Percentiles rank a stretch among this genome's conserved stretches.
Conservation (phyloP, 768 basidiomycete species). For the Psilocybe cyanescens region DNA sequence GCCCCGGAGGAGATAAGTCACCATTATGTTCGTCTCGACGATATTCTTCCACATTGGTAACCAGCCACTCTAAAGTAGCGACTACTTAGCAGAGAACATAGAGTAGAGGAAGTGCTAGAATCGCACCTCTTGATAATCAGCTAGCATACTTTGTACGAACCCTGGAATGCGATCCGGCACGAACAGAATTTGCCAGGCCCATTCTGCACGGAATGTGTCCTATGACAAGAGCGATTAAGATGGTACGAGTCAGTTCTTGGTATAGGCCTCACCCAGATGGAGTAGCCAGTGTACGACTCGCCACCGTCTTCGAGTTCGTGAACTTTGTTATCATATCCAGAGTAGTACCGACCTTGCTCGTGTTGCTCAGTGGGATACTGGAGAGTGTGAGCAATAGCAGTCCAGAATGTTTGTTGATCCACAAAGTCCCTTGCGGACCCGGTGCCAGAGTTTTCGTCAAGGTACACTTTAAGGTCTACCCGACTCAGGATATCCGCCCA, state of each 20-base stretch:
- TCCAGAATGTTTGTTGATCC: constrained; percentile 56
- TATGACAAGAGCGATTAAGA: constrained; percentile 26
- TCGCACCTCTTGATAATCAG: constrained; percentile 69
- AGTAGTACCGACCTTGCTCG: constrained; percentile 72
- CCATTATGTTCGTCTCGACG: constrained; percentile 88
- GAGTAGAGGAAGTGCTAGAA: neutral
- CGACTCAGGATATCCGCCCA: constrained; percentile 65
- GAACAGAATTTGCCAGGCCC: constrained; percentile 79
- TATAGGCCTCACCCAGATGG: constrained; percentile 63
- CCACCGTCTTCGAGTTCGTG: constrained; percentile 49
- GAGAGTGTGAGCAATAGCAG: constrained; percentile 64
- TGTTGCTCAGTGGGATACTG: constrained; percentile 80
- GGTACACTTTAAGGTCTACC: constrained; percentile 51
- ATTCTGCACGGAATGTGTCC: constrained; percentile 81
- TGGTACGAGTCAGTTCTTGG: neutral
- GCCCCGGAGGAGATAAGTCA: constrained; percentile 20
- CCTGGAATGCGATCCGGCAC: constrained; percentile 77
- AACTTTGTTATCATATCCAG: constrained; percentile 71
- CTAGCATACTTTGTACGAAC: constrained; percentile 81
- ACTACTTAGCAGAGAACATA: neutral
- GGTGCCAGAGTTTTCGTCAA: constrained; percentile 18
- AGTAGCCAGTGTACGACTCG: constrained; percentile 80
- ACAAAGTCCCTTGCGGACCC: constrained; percentile 36
- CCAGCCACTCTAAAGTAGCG: constrained; percentile 65
- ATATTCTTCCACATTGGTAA: constrained; percentile 93